Percentiles rank a stretch among this genome's conserved stretches.
Evolutionary conservation across 2,329 filamentous ascomycete species (phyloP).

Genomic region (Cladosporium sp.): DNA sequence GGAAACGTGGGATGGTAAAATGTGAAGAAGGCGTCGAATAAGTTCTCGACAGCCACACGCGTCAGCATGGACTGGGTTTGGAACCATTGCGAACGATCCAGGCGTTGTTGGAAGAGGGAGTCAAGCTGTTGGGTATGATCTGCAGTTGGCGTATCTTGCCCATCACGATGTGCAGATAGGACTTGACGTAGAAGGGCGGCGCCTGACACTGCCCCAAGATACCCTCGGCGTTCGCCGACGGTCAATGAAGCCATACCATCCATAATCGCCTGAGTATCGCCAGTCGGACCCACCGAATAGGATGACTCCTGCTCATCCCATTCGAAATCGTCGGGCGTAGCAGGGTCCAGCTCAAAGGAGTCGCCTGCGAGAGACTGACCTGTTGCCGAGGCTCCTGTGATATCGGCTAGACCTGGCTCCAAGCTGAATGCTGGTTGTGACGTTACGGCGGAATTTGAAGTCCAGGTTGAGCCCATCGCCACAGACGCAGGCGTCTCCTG

Average conservation of each 20-base stretch:
- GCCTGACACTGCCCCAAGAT: constrained; percentile 9
- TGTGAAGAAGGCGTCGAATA: constrained; percentile 10
- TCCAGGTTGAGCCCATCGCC: background rate
- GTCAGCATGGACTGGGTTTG: constrained; percentile 9
- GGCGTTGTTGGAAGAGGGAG: constrained; percentile 6
- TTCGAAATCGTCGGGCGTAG: constrained; percentile 9
- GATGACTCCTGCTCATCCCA: constrained; percentile 11
- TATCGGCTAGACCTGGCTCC: background rate
- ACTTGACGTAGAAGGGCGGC: constrained; percentile 9
- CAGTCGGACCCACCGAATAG: background rate
- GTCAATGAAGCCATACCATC: constrained; percentile 9
- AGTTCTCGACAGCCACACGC: constrained; percentile 8
- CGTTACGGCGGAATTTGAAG: background rate
- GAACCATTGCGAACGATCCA: constrained; percentile 5
- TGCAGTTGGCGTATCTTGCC: background rate
- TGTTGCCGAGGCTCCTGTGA: background rate
- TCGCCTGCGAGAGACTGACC: constrained; percentile 2
- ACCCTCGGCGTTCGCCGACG: constrained; percentile 6
- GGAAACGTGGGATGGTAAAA: constrained; percentile 11
- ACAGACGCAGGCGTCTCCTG: background rate
- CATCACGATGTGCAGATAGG: constrained; percentile 1
- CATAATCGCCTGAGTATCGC: constrained; percentile 1
- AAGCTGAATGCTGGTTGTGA: background rate
- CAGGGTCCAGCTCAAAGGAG: constrained; percentile 9
- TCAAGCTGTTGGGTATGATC: constrained; percentile 2